Percentiles rank a stretch among this genome's conserved stretches.
phyloP scores from a whole-genome alignment of 257 asterid species.

The Solanum arcanum region DNA sequence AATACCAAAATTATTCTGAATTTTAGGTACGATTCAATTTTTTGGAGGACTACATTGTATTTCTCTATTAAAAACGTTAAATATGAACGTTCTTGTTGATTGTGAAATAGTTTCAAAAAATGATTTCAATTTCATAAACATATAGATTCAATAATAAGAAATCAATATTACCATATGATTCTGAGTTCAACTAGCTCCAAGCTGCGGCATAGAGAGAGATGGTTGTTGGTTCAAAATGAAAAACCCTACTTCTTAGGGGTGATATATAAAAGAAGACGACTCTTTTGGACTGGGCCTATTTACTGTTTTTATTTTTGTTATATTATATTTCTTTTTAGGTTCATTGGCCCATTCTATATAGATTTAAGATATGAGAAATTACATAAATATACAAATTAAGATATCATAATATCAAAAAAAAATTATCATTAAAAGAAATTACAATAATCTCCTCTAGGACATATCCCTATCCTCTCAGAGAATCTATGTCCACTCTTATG shows the following conservation, averaged over 20 bases:
- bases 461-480: too few species aligned
- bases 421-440: accelerated
- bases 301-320: too few species aligned
- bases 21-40: neutral
- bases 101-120: neutral
- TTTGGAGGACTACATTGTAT: neutral
- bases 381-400: too few species aligned
- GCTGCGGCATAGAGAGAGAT: neutral
- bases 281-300: too few species aligned
- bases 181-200: neutral
- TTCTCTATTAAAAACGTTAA: neutral
- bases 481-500: too few species aligned
- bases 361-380: too few species aligned
- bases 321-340: neutral
- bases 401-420: too few species aligned
- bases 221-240: neutral
- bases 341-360: neutral
- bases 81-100: neutral
- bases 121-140: neutral
- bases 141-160: neutral
- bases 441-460: too few species aligned
- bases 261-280: too few species aligned
- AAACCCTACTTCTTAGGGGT: neutral
- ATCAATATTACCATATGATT: neutral
- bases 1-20: too few species aligned